A percentile compares a stretch with the other conserved stretches of the same genome.
phyloP scores from a whole-genome alignment of 2,329 filamentous ascomycete genomes.

The Arthrobotrys entomopaga region DNA sequence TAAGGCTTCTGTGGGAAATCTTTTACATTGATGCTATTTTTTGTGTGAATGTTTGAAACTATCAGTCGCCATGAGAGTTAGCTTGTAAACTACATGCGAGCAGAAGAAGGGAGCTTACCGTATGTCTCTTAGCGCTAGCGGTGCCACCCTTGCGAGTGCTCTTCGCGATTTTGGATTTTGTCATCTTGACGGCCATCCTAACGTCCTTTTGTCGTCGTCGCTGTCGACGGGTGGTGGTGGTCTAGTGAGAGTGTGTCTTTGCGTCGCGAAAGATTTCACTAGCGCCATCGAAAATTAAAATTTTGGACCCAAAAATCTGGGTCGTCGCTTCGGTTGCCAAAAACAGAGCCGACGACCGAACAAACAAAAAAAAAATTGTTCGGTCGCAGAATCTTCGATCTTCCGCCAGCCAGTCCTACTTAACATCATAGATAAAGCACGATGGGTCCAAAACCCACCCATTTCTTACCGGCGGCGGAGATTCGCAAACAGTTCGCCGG shows the following conservation, averaged over 20 bases:
- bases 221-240: conserved; percentile 7
- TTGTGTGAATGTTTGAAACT: conserved; percentile 59
- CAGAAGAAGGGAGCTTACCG: conserved; percentile 44
- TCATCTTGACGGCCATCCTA: conserved; percentile 43
- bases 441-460: conserved; percentile 32
- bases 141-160: conserved; percentile 57
- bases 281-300: conserved; percentile 42
- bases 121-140: conserved; percentile 56
- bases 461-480: conserved; percentile 42
- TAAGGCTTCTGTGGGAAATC: not conserved
- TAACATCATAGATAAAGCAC: not conserved
- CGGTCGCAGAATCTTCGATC: conserved; percentile 26
- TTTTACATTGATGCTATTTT: conserved; percentile 58
- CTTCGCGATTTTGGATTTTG: conserved; percentile 46
- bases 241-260: conserved; percentile 2
- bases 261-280: conserved; percentile 44
- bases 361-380: conserved; percentile 33
- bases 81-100: not conserved
- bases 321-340: conserved; percentile 35
- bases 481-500: conserved; percentile 46
- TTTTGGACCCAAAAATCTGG: conserved; percentile 33
- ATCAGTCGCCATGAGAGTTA: conserved; percentile 21
- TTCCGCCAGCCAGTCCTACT: not conserved
- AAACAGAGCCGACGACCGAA: conserved; percentile 43
- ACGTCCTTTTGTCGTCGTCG: conserved; percentile 14